Conservation (phyloP, 1,284 basidiomycete genomes). For the Papiliotrema laurentii region DNA sequence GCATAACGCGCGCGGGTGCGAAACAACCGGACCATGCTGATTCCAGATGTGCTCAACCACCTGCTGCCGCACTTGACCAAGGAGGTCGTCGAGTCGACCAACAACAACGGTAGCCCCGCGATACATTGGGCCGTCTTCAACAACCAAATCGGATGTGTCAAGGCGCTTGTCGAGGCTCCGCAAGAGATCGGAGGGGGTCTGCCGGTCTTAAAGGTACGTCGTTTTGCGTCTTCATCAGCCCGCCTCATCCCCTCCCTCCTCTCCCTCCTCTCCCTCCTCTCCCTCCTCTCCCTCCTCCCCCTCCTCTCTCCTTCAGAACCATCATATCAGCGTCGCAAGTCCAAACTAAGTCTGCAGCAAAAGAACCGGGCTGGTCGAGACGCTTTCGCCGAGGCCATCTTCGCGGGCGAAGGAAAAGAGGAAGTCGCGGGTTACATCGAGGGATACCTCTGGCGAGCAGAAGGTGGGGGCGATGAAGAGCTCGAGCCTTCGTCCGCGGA, state of each 20-base stretch:
- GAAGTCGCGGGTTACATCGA: conserved; percentile 49
- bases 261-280: too few species aligned
- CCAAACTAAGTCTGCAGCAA: too few species aligned
- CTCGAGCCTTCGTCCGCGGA: too few species aligned
- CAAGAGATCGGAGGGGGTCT: conserved; percentile 45
- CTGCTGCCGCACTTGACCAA: conserved; percentile 62
- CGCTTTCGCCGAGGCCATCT: conserved; percentile 44
- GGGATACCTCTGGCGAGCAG: conserved; percentile 40
- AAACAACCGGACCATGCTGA: background rate
- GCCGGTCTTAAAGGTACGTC: conserved; percentile 40
- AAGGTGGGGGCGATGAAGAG: conserved; percentile 33
- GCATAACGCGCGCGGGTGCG: background rate
- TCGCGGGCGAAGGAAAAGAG: conserved; percentile 47
- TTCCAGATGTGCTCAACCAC: conserved; percentile 64
- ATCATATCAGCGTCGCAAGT: too few species aligned
- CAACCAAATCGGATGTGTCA: conserved; percentile 62
- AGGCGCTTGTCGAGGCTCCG: conserved; percentile 58
- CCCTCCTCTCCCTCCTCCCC: too few species aligned
- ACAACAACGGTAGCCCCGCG: conserved; percentile 68
- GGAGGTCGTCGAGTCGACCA: conserved; percentile 58
- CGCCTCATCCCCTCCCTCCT: too few species aligned
- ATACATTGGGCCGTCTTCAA: conserved; percentile 87
- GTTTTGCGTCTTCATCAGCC: background rate
- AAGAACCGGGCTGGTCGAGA: conserved; percentile 40
- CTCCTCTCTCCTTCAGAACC: too few species aligned